Percentiles rank a stretch among this genome's conserved stretches.
Evolutionary conservation across 331 rosid genomes (phyloP).

Genomic region (Quercus lobata): DNA sequence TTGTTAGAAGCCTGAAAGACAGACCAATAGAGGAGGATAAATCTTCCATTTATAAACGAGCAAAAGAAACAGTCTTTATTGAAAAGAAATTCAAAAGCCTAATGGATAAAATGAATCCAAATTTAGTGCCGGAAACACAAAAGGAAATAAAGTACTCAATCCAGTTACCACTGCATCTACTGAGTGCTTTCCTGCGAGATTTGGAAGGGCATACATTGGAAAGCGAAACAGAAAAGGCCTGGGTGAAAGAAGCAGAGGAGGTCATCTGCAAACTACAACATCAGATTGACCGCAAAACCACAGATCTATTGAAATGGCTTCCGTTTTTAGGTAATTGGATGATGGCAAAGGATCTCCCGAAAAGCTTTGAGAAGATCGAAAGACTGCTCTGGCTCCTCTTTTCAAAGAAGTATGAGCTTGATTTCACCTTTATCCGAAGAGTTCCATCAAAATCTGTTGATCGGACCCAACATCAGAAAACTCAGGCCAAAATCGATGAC

Average conservation of each 20-base stretch:
- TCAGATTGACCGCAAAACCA: not conserved
- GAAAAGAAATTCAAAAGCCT: too few relatives aligned
- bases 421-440: not conserved
- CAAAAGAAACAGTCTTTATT: too few relatives aligned
- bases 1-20: too few relatives aligned
- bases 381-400: too few relatives aligned
- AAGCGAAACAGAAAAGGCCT: not conserved
- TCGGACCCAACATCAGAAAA: not conserved
- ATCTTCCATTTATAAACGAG: too few relatives aligned
- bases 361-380: not conserved
- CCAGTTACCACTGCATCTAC: not conserved
- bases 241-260: not conserved
- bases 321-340: not conserved
- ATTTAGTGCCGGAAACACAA: not conserved
- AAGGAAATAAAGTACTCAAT: not conserved
- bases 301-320: too few relatives aligned
- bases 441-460: not conserved
- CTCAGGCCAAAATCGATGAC: not conserved
- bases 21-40: too few relatives aligned
- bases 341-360: not conserved
- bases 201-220: not conserved
- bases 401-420: too few relatives aligned
- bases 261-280: not conserved
- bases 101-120: too few relatives aligned
- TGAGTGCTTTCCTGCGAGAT: slow-evolving; percentile 10